Base-by-base conservation (phyloP, 192 early-diverging fungal species). In the Geranomyces variabilis region DNA sequence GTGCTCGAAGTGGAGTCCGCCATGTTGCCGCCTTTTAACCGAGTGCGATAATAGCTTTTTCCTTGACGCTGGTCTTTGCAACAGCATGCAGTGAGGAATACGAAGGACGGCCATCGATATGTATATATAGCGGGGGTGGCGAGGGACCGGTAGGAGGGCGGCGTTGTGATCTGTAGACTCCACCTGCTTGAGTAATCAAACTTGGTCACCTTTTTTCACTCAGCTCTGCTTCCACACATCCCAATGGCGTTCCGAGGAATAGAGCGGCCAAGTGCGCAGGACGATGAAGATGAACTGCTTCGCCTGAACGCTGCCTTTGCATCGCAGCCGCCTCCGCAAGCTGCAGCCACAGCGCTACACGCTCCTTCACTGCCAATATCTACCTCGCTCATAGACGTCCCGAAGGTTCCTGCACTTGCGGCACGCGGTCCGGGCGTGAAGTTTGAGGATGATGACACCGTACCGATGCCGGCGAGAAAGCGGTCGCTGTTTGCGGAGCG, bases 401-500 rank as follows among this genome's bases (percentile, higher is more conserved):
- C 63, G 34, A 17, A 19, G 6, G 63, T 64, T 4, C 17, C 63
- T 3, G 41, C 63, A 41, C 28, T 41, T 3, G 21, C 24, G n/a
- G 63, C 63, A n/a, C 63, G 63, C 6, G 63, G 63, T n/a, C 33
- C 41, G 5, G 43, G 43, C n/a, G 21, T 41, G 10, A 45, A 13
- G 63, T 64, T 41, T 19, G 21, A 41, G 63, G 63, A 45, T 21
- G 41, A 26, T 62, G 60, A 62, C 12, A 33, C 8, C 12, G 60
- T 33, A 62, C 29, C 41, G 28, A 26, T 17, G 28, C 58, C 63
- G 15, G 21, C 33, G 63, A 73, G 66, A 26, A 73, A 73, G 41
- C 47, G 64, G 21, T 73, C 71, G 15, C 13, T 73, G n/a, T 73
- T 73, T 58, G 71, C 71, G 2, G 71, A 73, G 33, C 46, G 71